Evolutionary conservation across 495 filamentous ascomycete species (phyloP).

Genomic region (Tuber umbilicatum): DNA sequence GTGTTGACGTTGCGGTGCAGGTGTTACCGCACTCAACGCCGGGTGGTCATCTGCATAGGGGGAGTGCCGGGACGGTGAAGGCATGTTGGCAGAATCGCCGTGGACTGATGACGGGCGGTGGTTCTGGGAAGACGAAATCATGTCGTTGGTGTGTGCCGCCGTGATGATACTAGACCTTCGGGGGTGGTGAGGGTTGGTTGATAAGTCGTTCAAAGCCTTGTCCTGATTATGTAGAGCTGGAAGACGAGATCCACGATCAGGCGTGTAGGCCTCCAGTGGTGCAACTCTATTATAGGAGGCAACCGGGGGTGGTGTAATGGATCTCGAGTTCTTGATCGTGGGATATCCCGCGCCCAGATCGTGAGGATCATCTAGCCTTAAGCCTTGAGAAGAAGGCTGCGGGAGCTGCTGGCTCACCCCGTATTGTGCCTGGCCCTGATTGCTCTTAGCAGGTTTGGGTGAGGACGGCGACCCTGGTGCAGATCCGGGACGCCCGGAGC

Average conservation of each 20-base stretch:
- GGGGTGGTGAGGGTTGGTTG: constrained; percentile 20
- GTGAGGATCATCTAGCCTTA: constrained; percentile 35
- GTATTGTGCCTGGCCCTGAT: constrained; percentile 18
- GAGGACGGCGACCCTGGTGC: constrained; percentile 32
- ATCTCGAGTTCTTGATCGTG: constrained; percentile 44
- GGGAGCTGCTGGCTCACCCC: constrained; percentile 27
- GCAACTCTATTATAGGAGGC: constrained; percentile 43
- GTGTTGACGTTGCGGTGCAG: constrained; percentile 74
- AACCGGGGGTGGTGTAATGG: constrained; percentile 48
- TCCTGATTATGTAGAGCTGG: constrained; percentile 47
- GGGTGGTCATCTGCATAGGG: constrained; percentile 52
- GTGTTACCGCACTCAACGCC: constrained; percentile 65
- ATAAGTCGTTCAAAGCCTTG: constrained; percentile 42
- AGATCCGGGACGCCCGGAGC: constrained; percentile 22
- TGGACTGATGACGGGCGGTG: constrained; percentile 45
- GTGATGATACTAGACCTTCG: constrained; percentile 28
- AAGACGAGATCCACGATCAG: constrained; percentile 50
- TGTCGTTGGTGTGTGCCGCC: constrained; percentile 39
- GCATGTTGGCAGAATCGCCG: constrained; percentile 42
- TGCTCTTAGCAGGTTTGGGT: constrained; percentile 24
- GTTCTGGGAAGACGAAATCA: constrained; percentile 52
- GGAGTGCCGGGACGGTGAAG: constrained; percentile 39
- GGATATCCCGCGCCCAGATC: constrained; percentile 39
- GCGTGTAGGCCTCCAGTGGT: constrained; percentile 52
- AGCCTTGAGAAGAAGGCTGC: constrained; percentile 24